phyloP scores from a whole-genome alignment of 2,329 filamentous ascomycete species.

The Chaetomium olivaceum region DNA sequence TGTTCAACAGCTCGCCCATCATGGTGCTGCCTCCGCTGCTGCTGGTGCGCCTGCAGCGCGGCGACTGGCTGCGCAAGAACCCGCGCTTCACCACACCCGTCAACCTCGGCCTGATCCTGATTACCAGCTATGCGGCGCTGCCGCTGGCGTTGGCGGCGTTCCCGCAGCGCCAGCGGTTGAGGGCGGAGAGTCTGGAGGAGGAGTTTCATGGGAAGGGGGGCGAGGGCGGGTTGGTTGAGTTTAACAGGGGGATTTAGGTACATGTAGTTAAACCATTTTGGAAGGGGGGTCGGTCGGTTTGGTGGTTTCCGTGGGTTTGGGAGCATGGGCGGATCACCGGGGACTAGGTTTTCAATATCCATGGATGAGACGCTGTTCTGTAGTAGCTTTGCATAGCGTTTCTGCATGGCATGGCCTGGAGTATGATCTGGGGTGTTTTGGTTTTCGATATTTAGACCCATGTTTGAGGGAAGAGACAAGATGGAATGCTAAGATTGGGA shows the following conservation, averaged over 20 bases:
- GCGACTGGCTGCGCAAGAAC: constrained; percentile 74
- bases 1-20: constrained; percentile 92
- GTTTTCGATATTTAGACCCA: not conserved
- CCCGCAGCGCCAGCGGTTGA: constrained; percentile 83
- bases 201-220: constrained; percentile 85
- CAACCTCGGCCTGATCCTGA: constrained; percentile 84
- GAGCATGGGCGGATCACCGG: not conserved
- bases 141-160: constrained; percentile 90
- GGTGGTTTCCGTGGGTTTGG: not conserved
- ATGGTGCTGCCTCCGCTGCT: constrained; percentile 93
- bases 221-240: constrained; percentile 81
- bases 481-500: not conserved
- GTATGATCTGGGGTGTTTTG: not conserved
- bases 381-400: constrained; percentile 6
- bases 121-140: constrained; percentile 83
- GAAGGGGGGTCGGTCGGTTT: not conserved
- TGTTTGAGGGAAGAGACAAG: not conserved
- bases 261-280: constrained; percentile 21
- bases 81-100: constrained; percentile 77
- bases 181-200: constrained; percentile 72
- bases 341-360: not conserved
- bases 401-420: constrained; percentile 9
- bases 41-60: constrained; percentile 80
- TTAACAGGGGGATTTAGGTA: constrained; percentile 83
- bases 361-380: not conserved